These are phyloP conservation scores for Zygosaccharomyces rouxii DNA, from an alignment of 805 yeast genomes.

Conservation along the genomic window DNA sequence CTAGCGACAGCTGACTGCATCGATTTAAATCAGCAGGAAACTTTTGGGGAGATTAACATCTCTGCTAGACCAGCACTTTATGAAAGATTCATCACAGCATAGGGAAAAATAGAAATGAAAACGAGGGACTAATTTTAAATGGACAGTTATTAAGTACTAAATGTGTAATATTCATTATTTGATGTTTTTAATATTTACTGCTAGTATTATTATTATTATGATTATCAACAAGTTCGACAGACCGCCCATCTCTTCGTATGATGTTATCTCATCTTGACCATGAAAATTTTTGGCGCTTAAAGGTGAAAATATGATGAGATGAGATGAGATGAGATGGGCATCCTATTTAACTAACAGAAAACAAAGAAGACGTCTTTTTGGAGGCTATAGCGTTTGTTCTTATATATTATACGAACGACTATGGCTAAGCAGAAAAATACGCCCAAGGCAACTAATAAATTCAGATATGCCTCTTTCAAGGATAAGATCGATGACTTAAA, in stretches of 20 bases:
- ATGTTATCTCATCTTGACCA: neutral
- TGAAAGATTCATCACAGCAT: constrained; percentile 27
- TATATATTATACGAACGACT: neutral
- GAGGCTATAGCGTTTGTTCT: neutral
- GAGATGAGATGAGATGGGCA: constrained; percentile 2
- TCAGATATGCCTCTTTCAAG: constrained; percentile 68
- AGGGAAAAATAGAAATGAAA: neutral
- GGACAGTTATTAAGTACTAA: neutral
- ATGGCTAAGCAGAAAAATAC: constrained; percentile 42
- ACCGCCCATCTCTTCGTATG: neutral
- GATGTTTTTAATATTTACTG: neutral
- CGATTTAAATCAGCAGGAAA: constrained; percentile 50
- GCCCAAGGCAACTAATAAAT: constrained; percentile 53
- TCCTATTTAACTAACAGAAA: neutral
- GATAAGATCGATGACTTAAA: constrained; percentile 79
- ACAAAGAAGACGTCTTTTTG: neutral
- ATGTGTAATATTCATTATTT: constrained; percentile 1
- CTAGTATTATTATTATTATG: neutral
- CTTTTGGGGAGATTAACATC: constrained; percentile 59
- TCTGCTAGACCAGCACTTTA: constrained; percentile 41
- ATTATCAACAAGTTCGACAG: neutral
- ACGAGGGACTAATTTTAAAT: neutral
- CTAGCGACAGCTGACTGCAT: constrained; percentile 75
- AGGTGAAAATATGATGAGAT: neutral
- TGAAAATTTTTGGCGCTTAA: constrained; percentile 6